phyloP scores from a whole-genome alignment of 139 green algal genomes.

The Chlorella ohadii region DNA sequence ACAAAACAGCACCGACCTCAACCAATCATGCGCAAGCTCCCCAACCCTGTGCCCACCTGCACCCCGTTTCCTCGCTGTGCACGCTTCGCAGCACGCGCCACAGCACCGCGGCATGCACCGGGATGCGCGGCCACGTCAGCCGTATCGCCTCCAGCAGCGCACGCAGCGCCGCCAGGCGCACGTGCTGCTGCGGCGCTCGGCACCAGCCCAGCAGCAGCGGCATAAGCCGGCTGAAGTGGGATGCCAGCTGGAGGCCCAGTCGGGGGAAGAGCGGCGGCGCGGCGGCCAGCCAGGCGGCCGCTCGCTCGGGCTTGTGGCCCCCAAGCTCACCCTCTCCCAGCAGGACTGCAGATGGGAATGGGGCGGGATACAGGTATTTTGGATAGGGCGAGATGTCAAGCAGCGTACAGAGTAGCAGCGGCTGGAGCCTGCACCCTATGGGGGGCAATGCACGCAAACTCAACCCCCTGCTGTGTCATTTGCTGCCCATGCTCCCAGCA shows the following conservation, averaged over 20 bases:
- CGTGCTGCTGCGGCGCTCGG: background rate
- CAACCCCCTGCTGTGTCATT: no score
- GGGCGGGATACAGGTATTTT: background rate
- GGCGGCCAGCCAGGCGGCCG: slow-evolving; percentile 21
- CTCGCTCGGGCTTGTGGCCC: background rate
- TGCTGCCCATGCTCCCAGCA: no score
- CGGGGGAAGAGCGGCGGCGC: background rate
- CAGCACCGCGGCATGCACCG: background rate
- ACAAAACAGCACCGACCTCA: no score
- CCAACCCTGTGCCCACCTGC: no score
- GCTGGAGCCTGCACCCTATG: no score
- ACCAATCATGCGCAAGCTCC: no score
- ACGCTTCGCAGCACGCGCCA: slow-evolving; percentile 12
- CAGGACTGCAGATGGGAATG: background rate
- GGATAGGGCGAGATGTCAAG: no score
- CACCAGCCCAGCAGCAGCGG: slow-evolving; percentile 30
- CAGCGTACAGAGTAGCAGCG: no score
- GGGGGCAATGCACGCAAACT: no score
- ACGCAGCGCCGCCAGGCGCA: background rate
- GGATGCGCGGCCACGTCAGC: slow-evolving; percentile 17
- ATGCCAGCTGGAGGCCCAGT: slow-evolving; percentile 11
- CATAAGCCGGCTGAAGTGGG: slow-evolving; percentile 21
- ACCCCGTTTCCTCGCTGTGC: background rate
- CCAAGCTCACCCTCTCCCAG: slow-evolving; percentile 2
- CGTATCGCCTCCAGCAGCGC: background rate